These are phyloP conservation scores for Rhodotorula sp. DNA, from an alignment of 1,284 basidiomycete species.

Conservation along the genomic window DNA sequence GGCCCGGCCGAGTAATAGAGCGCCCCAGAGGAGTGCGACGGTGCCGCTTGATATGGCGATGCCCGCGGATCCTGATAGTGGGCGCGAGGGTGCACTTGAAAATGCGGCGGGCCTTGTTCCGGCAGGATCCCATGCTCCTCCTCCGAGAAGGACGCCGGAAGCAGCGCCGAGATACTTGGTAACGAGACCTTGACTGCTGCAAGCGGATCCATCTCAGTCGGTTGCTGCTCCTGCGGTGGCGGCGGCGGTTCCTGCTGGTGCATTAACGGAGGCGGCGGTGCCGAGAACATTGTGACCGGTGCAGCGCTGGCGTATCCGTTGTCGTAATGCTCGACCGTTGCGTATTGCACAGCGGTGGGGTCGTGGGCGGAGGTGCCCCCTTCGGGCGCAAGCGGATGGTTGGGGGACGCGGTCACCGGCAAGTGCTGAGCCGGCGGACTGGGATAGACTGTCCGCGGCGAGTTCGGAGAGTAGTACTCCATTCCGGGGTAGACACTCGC, in stretches of 20 bases:
- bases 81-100: neutral
- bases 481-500: neutral
- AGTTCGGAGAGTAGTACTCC: slow-evolving; percentile 2
- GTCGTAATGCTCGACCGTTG: neutral
- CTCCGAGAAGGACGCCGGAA: slow-evolving; percentile 16
- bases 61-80: neutral
- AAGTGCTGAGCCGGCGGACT: neutral
- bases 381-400: too few species aligned
- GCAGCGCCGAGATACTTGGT: slow-evolving; percentile 27
- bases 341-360: neutral
- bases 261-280: neutral
- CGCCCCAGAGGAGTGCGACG: neutral
- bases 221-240: neutral
- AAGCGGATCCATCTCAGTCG: neutral
- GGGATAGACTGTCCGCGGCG: neutral
- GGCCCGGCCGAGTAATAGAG: too few species aligned
- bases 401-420: neutral
- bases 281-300: too few species aligned
- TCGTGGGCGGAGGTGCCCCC: neutral
- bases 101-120: slow-evolving; percentile 1
- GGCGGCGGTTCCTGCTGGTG: neutral
- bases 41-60: neutral
- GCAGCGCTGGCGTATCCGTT: too few species aligned
- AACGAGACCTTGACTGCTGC: slow-evolving; percentile 23
- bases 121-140: neutral